Conservation (phyloP, 257 asterid genomes). For the Plantago elongata region DNA sequence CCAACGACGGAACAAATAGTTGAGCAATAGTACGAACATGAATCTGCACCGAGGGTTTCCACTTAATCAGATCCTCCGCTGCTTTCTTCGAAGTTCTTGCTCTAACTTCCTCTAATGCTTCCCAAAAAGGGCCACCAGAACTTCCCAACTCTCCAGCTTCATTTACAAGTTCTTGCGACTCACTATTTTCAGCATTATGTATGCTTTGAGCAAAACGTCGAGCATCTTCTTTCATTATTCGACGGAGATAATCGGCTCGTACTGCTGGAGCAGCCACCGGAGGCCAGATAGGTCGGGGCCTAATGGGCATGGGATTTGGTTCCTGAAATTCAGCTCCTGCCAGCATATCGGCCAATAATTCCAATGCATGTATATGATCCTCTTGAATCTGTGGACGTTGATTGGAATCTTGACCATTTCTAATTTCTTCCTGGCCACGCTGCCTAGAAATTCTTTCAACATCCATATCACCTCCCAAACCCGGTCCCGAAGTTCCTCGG, state of each 20-base stretch:
- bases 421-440: no score
- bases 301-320: constrained; percentile 12
- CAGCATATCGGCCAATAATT: constrained; percentile 11
- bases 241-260: background rate
- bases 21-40: constrained; percentile 12
- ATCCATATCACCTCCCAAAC: no score
- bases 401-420: no score
- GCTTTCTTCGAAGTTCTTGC: constrained; percentile 27
- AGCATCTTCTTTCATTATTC: constrained; percentile 26
- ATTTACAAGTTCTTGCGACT: constrained; percentile 23
- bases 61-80: constrained; percentile 36
- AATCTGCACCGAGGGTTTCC: constrained; percentile 37
- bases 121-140: constrained; percentile 44
- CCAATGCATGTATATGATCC: background rate
- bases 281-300: background rate
- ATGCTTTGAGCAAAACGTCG: constrained; percentile 36
- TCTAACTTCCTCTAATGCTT: constrained; percentile 46
- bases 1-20: constrained; percentile 46
- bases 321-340: background rate
- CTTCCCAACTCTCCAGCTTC: constrained; percentile 36
- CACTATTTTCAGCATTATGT: constrained; percentile 10
- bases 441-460: no score
- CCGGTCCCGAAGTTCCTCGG: no score
- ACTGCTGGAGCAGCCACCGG: constrained; percentile 4
- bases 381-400: no score